A percentile compares a stretch with the other conserved stretches of the same genome.
Conservation (phyloP, 257 asterid genomes). For the Leptodermis oblonga region DNA sequence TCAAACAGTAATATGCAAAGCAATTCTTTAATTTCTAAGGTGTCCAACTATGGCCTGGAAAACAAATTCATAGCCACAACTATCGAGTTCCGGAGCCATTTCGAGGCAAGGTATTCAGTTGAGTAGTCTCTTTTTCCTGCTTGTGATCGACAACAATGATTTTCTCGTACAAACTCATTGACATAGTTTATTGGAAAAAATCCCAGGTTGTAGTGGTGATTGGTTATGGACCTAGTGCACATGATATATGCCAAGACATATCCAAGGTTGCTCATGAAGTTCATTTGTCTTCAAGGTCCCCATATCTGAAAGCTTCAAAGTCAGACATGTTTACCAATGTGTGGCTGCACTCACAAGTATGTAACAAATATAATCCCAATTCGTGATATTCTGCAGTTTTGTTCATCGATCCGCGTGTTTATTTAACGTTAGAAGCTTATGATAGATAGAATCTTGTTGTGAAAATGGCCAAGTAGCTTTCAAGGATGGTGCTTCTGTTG, state of each 20-base stretch:
- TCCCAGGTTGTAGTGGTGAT: conserved; percentile 61
- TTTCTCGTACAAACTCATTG: neutral
- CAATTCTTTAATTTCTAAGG: too few species aligned
- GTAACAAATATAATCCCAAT: neutral
- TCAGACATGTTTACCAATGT: conserved; percentile 23
- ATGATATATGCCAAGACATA: conserved; percentile 51
- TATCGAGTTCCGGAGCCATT: conserved; percentile 53
- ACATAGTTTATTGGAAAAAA: neutral
- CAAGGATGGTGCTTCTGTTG: conserved; percentile 46
- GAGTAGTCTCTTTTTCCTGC: neutral
- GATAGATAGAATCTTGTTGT: conserved; percentile 20
- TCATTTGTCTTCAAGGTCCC: conserved; percentile 54
- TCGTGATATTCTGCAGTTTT: neutral
- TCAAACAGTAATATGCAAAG: too few species aligned
- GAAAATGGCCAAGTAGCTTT: conserved; percentile 54
- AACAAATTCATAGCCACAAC: conserved; percentile 61
- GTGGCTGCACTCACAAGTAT: conserved; percentile 27
- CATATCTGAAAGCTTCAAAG: conserved; percentile 21
- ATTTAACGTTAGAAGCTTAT: conserved; percentile 29
- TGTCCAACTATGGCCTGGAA: conserved; percentile 51
- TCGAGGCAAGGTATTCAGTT: conserved; percentile 33
- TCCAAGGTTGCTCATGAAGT: conserved; percentile 47
- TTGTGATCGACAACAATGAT: neutral
- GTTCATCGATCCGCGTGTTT: too few species aligned
- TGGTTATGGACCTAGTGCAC: conserved; percentile 56